These are phyloP conservation scores for Hypoxylon sp. DNA, from an alignment of 2,329 filamentous ascomycete species.

Conservation along the genomic window DNA sequence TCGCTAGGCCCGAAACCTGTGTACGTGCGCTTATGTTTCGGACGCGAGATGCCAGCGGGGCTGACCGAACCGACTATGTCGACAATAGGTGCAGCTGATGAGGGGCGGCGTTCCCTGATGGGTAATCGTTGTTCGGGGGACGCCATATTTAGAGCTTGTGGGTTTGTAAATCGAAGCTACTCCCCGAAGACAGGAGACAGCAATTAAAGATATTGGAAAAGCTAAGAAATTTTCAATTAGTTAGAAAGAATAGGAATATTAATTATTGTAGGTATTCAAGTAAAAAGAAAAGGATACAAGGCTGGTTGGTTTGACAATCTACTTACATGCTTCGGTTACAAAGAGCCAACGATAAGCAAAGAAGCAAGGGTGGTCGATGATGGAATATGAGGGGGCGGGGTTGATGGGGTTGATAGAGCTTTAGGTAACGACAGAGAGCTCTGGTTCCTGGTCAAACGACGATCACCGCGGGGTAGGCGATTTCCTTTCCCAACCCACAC, in stretches of 20 bases:
- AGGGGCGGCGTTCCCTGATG: slow-evolving; percentile 83
- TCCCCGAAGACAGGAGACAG: not conserved
- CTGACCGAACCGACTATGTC: slow-evolving; percentile 89
- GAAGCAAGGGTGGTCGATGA: slow-evolving; percentile 30
- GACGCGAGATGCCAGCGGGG: slow-evolving; percentile 86
- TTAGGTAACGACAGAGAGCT: slow-evolving; percentile 26
- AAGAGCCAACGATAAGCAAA: slow-evolving; percentile 27
- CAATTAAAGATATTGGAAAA: slow-evolving; percentile 8
- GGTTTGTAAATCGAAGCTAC: slow-evolving; percentile 13
- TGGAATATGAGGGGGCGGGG: slow-evolving; percentile 44
- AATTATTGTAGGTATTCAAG: too few relatives aligned
- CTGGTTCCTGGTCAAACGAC: slow-evolving; percentile 34
- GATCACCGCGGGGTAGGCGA: slow-evolving; percentile 41
- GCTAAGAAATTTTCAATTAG: slow-evolving; percentile 16
- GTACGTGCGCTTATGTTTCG: slow-evolving; percentile 97
- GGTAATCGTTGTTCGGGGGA: slow-evolving; percentile 59
- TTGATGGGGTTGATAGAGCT: slow-evolving; percentile 35
- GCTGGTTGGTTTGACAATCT: slow-evolving; percentile 22
- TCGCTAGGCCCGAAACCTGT: slow-evolving; percentile 92
- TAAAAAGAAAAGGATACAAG: slow-evolving; percentile 24
- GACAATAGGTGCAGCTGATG: slow-evolving; percentile 82
- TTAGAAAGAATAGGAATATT: slow-evolving; percentile 12
- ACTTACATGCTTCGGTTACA: slow-evolving; percentile 26
- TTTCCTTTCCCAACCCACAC: slow-evolving; percentile 10
- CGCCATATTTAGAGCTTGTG: slow-evolving; percentile 50